Conservation (phyloP, 163 green algal species). For the Picocystis sp. region DNA sequence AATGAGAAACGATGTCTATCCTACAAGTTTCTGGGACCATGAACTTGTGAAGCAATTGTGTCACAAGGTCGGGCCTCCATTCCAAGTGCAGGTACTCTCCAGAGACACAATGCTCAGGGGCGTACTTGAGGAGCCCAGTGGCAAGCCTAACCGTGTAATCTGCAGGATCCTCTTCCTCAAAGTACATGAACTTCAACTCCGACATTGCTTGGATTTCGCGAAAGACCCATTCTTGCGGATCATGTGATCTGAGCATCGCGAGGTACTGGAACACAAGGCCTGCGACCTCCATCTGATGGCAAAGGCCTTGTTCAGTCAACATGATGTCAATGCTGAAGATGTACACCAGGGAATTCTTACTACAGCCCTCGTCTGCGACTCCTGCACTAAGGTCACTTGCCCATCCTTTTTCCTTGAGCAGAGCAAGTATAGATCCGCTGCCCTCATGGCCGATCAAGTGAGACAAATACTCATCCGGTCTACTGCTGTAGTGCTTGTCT, state of each 20-base stretch:
- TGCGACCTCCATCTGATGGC: constrained; percentile 16
- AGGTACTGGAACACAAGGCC: constrained; percentile 58
- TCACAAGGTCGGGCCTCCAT: constrained; percentile 37
- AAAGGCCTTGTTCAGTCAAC: constrained; percentile 64
- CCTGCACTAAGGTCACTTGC: constrained; percentile 65
- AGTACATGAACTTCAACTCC: constrained; percentile 35
- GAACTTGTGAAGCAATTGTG: constrained; percentile 18
- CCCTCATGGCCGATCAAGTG: constrained; percentile 89
- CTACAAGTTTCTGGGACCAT: constrained; percentile 15
- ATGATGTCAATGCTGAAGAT: constrained; percentile 52
- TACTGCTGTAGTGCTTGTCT: constrained; percentile 27
- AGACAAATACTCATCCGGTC: constrained; percentile 69
- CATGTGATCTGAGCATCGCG: constrained; percentile 35
- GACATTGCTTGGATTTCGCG: constrained; percentile 47
- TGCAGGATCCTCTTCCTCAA: constrained; percentile 57
- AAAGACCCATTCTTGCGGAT: constrained; percentile 58
- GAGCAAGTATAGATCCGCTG: constrained; percentile 53
- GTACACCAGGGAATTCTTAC: constrained; percentile 37
- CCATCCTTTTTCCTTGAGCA: constrained; percentile 68
- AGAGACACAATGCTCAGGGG: constrained; percentile 40
- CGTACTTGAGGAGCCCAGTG: constrained; percentile 27
- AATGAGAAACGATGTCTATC: constrained; percentile 48
- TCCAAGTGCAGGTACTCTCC: constrained; percentile 40
- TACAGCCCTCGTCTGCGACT: constrained; percentile 55
- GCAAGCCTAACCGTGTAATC: constrained; percentile 45